Conservation (phyloP, 306 rosid genomes). For the Rubus idaeus region DNA sequence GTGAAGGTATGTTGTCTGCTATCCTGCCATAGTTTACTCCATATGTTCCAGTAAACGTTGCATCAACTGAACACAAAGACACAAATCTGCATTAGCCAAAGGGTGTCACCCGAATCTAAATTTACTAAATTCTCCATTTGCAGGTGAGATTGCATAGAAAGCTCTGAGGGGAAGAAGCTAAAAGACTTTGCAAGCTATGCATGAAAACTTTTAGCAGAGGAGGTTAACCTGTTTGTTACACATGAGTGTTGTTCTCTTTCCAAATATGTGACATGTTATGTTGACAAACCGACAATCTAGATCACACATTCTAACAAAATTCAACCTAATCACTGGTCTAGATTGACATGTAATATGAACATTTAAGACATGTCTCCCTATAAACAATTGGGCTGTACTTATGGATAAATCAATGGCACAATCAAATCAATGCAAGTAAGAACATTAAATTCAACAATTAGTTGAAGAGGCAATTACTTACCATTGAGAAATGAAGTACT, state of each 20-base stretch:
- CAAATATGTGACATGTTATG: background rate
- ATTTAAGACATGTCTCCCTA: background rate
- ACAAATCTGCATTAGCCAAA: background rate
- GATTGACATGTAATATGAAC: background rate
- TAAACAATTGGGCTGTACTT: no score
- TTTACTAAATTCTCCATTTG: background rate
- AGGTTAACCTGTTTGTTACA: background rate
- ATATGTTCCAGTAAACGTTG: constrained; percentile 65
- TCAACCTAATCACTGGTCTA: background rate
- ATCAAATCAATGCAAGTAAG: background rate
- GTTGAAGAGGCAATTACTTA: constrained; percentile 23
- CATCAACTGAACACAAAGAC: constrained; percentile 35
- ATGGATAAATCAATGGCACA: background rate
- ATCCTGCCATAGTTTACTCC: constrained; percentile 87
- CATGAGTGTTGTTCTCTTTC: background rate
- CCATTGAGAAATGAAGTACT: constrained; percentile 41
- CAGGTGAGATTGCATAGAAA: background rate
- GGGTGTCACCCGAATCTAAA: background rate
- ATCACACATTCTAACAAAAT: background rate
- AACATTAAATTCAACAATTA: background rate
- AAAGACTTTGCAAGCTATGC: background rate
- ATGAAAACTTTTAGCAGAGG: background rate
- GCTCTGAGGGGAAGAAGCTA: no score
- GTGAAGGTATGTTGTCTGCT: constrained; percentile 79
- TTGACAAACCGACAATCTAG: background rate